Conservation (phyloP, 306 rosid genomes). For the Inga laurina region DNA sequence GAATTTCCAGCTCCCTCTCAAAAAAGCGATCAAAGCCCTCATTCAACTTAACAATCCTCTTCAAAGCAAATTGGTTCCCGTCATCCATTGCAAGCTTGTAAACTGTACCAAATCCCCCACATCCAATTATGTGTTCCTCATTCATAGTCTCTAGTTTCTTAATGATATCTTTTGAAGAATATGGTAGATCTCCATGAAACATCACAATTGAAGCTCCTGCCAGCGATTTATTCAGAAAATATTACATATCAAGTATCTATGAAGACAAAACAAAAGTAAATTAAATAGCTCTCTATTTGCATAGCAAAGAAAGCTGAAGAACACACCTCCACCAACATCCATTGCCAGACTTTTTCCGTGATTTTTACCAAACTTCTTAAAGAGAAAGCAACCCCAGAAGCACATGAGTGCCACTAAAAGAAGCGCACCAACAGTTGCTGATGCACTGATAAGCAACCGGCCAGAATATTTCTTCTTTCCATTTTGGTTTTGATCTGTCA, state of each 20-base stretch:
- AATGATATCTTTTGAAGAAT: conserved; percentile 91
- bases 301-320: conserved; percentile 35
- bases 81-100: conserved; percentile 99
- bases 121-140: conserved; percentile 90
- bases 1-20: conserved; percentile 97
- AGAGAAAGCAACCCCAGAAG: conserved; percentile 99
- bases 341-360: conserved; percentile 67
- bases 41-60: conserved; percentile 84
- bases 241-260: conserved; percentile 31
- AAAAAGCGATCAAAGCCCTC: conserved; percentile 97
- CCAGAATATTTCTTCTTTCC: conserved; percentile 89
- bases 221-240: conserved; percentile 33
- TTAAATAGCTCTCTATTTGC: conserved; percentile 21
- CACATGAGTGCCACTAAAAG: conserved; percentile 99
- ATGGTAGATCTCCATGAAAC: conserved; percentile 99
- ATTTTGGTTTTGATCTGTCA: conserved; percentile 59
- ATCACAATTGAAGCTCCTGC: conserved; percentile 94
- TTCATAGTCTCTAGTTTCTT: conserved; percentile 92
- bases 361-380: conserved; percentile 85
- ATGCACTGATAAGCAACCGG: conserved; percentile 92
- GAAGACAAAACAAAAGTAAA: conserved; percentile 25
- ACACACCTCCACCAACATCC: conserved; percentile 89
- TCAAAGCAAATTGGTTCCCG: conserved; percentile 90
- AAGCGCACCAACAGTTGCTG: conserved; percentile 96
- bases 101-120: conserved; percentile 93